Base-by-base conservation (phyloP, 2,329 filamentous ascomycete genomes). In the Aureobasidium mangrovei region DNA sequence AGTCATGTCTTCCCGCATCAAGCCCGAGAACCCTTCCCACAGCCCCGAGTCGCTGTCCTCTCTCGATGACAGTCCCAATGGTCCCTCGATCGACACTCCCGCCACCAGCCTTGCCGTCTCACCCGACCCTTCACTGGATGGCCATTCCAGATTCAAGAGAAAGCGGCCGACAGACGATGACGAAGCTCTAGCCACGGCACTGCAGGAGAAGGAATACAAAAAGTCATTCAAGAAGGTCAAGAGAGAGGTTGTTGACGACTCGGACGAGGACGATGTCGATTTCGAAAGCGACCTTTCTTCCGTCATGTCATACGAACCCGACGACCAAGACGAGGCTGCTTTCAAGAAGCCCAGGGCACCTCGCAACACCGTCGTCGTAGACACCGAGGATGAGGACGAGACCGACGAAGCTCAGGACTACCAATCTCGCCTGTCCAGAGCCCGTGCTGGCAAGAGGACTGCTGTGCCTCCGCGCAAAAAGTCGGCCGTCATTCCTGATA, bases 31-130 rank as follows among this genome's bases (percentile, higher is more conserved):
- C n/a, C 49, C 39, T 26, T 42, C 43, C 47, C 40, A 52, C 46
- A 58, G 56, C 32, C 40, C 52, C 4, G 57, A 56, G 3, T 56
- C 57, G 5, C 61, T 56, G 57, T 58, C 56, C 27, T 65, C 65
- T 7, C 66, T 68, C 31, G 65, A 72, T 52, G 72, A 73, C 53
- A 70, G 71, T 10, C 42, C 40, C n/a, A 40, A 47, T 4, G 77
- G 71, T 8, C 71, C 72, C 36, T 77, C 74, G 18, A 78, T 77
- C 61, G 81, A 80, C 56, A 86, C 83, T 3, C 82, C 82, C 4
- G 78, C 73, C 36, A 86, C 83, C 24, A 84, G 80, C 65, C 72
- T 76, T 53, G 70, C 73, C 44, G 73, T 71, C 18, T 84, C 81
- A 7, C 81, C 80, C 3, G 74, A 71, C 26, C 70, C 72, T 27